Evolutionary conservation across 2,329 filamentous ascomycete genomes (phyloP), one percentile per base, ranked within the genome.

Genomic region (Cordyceps militaris): DNA sequence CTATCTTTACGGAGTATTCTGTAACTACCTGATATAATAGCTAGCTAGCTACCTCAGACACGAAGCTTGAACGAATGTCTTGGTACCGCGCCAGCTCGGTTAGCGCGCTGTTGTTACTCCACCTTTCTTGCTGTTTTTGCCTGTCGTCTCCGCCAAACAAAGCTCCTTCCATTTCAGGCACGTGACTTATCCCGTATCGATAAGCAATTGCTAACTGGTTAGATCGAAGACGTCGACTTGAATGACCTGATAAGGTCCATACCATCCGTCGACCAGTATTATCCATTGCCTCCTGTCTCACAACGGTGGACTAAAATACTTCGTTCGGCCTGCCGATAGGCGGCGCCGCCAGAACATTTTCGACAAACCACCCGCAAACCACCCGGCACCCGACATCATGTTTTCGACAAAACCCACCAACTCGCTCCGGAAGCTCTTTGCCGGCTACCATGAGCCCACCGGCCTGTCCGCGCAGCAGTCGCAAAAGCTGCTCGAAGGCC

Each of bases 401-500:
- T 70, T 71, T 60, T 67, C 70, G 46, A 74, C 73, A 52, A 74
- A 70, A 59, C 69, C 70, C 4, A 65, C 63, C 58, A 67, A 68
- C 58, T 72, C 72, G 23, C 63, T 74, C 30, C 71, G 71, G 60
- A 71, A 71, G 57, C 69, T 74, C 47, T 74, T 74, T 62, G 70
- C 71, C 23, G 68, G 70, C 48, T 74, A 73, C 56, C 79, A 83
- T 64, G 78, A 82, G 49, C 80, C 81, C 7, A 68, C 79, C 2
- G 75, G 79, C 1, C 70, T 84, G 40, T 78, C 72, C 46, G 69
- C 71, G 44, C 73, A 74, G 56, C 78, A 83, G 57, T 79, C 79
- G 26, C 75, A 80, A 60, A 77, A 78, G 63, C 75, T 84, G 9
- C 79, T 84, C 61, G 74, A 82, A 56, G 74, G 76, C 34, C 74